Conservation (phyloP, 2,329 filamentous ascomycete genomes). For the Trichophyton rubrum region DNA sequence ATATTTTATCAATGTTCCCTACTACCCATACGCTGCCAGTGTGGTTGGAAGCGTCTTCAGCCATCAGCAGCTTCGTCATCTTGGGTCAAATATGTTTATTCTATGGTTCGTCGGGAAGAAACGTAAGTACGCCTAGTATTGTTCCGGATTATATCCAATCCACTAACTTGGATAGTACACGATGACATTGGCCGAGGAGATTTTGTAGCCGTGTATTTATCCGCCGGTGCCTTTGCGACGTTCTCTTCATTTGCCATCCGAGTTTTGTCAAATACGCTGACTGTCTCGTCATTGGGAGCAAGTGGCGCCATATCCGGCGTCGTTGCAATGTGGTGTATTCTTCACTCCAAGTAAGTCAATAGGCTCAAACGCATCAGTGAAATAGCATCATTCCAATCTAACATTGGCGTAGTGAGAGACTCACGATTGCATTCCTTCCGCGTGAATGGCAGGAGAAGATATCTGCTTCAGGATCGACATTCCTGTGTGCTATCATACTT, state of each 20-base stretch:
- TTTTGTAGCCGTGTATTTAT: slow-evolving; percentile 42
- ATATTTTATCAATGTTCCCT: slow-evolving; percentile 42
- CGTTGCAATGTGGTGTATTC: slow-evolving; percentile 38
- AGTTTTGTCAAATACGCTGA: slow-evolving; percentile 33
- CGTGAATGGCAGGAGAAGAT: slow-evolving; percentile 28
- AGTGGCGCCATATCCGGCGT: slow-evolving; percentile 41
- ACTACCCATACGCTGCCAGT: slow-evolving; percentile 41
- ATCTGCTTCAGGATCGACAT: slow-evolving; percentile 30
- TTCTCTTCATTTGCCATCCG: slow-evolving; percentile 35
- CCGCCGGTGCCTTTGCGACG: slow-evolving; percentile 36
- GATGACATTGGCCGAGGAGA: slow-evolving; percentile 45
- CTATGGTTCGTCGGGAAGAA: slow-evolving; percentile 43
- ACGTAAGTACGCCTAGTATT: slow-evolving; percentile 28
- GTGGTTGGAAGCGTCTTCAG: slow-evolving; percentile 45
- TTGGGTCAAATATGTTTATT: slow-evolving; percentile 42
- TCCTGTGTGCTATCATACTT: slow-evolving; percentile 26
- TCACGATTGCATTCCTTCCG: slow-evolving; percentile 32
- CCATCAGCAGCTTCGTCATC: slow-evolving; percentile 43
- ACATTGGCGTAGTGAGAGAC: slow-evolving; percentile 23
- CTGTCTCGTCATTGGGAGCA: slow-evolving; percentile 38
- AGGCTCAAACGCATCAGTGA: not conserved
- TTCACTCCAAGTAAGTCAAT: slow-evolving; percentile 30
- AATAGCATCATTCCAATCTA: not conserved
- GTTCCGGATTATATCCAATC: not conserved
- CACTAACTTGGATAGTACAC: slow-evolving; percentile 29